These are phyloP conservation scores for Fusarium tuaranense DNA, from an alignment of 2,329 filamentous ascomycete genomes.

Conservation along the genomic window DNA sequence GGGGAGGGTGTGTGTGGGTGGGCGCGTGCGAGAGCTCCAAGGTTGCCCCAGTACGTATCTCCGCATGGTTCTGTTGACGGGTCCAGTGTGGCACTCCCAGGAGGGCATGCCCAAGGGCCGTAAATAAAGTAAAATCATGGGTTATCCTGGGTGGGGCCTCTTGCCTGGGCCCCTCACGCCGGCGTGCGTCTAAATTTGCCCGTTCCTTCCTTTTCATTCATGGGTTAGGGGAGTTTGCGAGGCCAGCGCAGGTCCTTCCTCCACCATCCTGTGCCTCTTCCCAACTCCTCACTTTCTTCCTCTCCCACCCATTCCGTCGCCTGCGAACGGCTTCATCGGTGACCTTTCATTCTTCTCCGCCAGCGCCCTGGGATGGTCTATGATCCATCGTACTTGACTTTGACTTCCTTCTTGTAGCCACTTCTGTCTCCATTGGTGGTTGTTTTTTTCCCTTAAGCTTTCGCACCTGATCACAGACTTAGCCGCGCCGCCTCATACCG, in stretches of 20 bases:
- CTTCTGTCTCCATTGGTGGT: conserved; percentile 24
- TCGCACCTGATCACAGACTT: background rate
- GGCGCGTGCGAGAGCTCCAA: conserved; percentile 6
- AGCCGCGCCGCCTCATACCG: conserved; percentile 24
- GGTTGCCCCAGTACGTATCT: conserved; percentile 9
- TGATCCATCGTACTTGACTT: conserved; percentile 20
- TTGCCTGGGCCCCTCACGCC: conserved; percentile 41
- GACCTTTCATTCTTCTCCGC: conserved; percentile 27
- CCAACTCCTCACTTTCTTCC: conserved; percentile 53
- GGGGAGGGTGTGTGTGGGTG: conserved; percentile 12
- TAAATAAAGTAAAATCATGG: conserved; percentile 42
- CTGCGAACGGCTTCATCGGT: conserved; percentile 48
- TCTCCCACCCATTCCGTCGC: conserved; percentile 50
- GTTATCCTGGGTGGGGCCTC: conserved; percentile 43
- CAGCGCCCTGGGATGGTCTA: conserved; percentile 31
- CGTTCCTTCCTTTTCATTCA: conserved; percentile 53
- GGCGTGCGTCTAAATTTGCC: conserved; percentile 46
- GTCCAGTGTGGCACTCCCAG: conserved; percentile 10
- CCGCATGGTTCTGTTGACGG: conserved; percentile 14
- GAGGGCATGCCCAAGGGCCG: conserved; percentile 20
- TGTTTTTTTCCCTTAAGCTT: conserved; percentile 18
- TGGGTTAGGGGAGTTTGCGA: conserved; percentile 59
- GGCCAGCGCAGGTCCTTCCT: conserved; percentile 55
- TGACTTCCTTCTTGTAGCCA: conserved; percentile 15
- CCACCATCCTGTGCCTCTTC: conserved; percentile 54